phyloP scores from a whole-genome alignment of 805 yeast species.

The Candida morakotiae region DNA sequence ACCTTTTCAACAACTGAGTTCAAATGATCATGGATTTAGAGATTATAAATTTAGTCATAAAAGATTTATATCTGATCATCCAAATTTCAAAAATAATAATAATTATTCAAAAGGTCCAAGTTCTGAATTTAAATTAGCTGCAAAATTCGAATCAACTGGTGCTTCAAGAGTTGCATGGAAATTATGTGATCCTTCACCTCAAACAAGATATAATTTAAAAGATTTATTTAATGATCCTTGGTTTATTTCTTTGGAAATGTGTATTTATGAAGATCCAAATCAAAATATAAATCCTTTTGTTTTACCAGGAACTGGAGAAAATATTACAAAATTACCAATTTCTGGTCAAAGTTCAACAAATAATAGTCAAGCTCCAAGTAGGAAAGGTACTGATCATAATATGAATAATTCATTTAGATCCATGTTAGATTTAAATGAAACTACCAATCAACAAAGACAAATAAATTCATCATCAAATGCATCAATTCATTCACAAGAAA shows the following conservation, averaged over 20 bases:
- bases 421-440: slow-evolving; percentile 34
- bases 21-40: slow-evolving; percentile 48
- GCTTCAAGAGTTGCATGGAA: slow-evolving; percentile 74
- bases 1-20: slow-evolving; percentile 54
- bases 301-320: slow-evolving; percentile 20
- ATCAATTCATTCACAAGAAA: slow-evolving; percentile 7
- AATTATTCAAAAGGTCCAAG: slow-evolving; percentile 59
- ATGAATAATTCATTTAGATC: slow-evolving; percentile 30
- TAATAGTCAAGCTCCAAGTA: slow-evolving; percentile 26
- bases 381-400: slow-evolving; percentile 26
- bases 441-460: not conserved
- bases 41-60: slow-evolving; percentile 52
- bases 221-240: slow-evolving; percentile 60
- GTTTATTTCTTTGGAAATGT: slow-evolving; percentile 57
- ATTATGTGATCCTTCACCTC: slow-evolving; percentile 59
- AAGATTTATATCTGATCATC: slow-evolving; percentile 36
- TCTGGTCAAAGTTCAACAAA: slow-evolving; percentile 13
- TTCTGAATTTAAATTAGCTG: slow-evolving; percentile 65
- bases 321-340: slow-evolving; percentile 4
- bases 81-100: slow-evolving; percentile 44
- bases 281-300: slow-evolving; percentile 35
- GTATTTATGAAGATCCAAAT: slow-evolving; percentile 48
- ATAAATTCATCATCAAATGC: not conserved
- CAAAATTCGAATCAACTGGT: slow-evolving; percentile 52
- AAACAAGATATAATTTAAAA: slow-evolving; percentile 50